phyloP scores from a whole-genome alignment of 768 basidiomycete genomes.

The Leccinum sublutescens region DNA sequence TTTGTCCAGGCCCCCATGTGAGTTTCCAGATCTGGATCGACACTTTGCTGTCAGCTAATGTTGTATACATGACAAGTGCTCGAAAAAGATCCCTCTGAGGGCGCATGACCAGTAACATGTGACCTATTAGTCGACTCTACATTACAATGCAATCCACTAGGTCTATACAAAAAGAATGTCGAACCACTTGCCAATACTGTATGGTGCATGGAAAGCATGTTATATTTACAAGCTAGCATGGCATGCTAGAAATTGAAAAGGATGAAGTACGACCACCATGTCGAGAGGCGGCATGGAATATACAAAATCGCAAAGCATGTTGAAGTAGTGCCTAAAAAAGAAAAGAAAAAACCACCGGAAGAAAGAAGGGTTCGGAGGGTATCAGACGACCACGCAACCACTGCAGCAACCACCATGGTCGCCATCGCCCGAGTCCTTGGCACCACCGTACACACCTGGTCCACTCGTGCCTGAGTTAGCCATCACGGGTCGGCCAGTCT shows the following conservation, averaged over 20 bases:
- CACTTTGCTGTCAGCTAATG: not conserved
- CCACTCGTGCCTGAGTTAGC: constrained; percentile 41
- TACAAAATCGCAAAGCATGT: constrained; percentile 17
- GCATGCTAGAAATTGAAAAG: constrained; percentile 5
- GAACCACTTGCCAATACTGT: not conserved
- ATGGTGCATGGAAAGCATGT: constrained; percentile 10
- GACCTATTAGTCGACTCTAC: not conserved
- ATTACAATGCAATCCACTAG: not conserved
- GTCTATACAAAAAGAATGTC: constrained; percentile 2
- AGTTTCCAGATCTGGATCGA: constrained; percentile 9
- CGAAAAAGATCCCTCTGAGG: constrained; percentile 29
- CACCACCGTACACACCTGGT: constrained; percentile 47
- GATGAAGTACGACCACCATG: constrained; percentile 4
- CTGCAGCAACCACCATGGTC: constrained; percentile 61
- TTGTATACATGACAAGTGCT: constrained; percentile 8
- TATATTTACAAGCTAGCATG: constrained; percentile 26
- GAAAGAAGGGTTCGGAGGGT: not conserved
- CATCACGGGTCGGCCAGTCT: constrained; percentile 69
- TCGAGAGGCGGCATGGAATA: constrained; percentile 6
- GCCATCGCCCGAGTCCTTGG: constrained; percentile 49
- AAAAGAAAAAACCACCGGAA: constrained; percentile 9
- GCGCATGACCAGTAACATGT: constrained; percentile 13
- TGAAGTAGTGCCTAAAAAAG: constrained; percentile 2
- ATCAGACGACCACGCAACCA: constrained; percentile 61
- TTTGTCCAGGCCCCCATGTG: constrained; percentile 34